Evolutionary conservation across 2,329 filamentous ascomycete species (phyloP), one percentile per base, ranked within the genome.

Genomic region (Penicillium occitanis): DNA sequence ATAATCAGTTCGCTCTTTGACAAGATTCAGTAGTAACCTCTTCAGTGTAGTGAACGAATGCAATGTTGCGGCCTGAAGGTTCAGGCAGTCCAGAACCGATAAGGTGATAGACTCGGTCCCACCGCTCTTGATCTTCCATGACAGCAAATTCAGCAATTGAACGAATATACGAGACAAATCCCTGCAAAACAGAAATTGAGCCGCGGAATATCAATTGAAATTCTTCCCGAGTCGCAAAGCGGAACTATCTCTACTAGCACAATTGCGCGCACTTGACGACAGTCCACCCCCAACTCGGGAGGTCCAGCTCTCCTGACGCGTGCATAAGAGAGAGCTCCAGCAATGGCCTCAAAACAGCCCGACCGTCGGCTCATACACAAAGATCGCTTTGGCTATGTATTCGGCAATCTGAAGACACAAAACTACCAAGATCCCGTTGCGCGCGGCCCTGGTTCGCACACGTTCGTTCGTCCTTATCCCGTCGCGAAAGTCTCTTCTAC

Each of bases 361-460:
- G 78, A 80, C 48, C 78, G 78, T 28, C 74, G 77, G 37, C 73
- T 78, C 51, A 75, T 83, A 35, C 75, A 87, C 28, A 92, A 91
- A 75, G 88, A 92, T 61, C 84, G 85, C 64, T 92, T 96, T 73
- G 81, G 88, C 2, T 77, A 80, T 44, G 84, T 89, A 68, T 92
- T 96, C 76, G 82, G 84, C 25, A 84, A 83, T 37, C 83, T 91
- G 53, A 90, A 91, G 75, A 90, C 88, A 25, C 88, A 91, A 71
- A 83, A 86, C 19, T 95, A 95, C 78, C 84, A 84, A 69, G 89
- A 91, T 71, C 85, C 86, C 1, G 79, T 81, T 46, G 79, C 85
- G 28, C 82, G 87, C 70, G 84, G 84, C 7, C 81, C 80, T 11
- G 81, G 82, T 17, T 84, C 83, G 66, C 85, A 88, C 70, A 85